These are phyloP conservation scores for Croton laevigatus DNA, from an alignment of 441 rosid species.

Conservation along the genomic window DNA sequence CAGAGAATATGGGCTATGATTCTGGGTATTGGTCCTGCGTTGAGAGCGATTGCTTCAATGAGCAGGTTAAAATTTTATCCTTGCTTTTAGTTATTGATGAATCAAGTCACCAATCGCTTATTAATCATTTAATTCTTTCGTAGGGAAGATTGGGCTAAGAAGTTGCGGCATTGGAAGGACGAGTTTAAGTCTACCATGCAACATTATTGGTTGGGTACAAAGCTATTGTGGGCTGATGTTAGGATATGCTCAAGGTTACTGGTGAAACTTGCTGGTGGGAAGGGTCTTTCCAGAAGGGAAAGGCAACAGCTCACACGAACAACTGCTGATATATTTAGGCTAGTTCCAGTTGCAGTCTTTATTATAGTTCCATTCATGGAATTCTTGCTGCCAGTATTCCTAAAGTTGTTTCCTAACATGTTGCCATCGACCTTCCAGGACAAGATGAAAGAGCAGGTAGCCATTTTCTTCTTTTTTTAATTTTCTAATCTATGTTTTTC, in stretches of 20 bases:
- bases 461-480: slow-evolving; percentile 6
- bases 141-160: slow-evolving; percentile 36
- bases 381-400: slow-evolving; percentile 76
- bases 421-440: slow-evolving; percentile 97
- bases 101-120: slow-evolving; percentile 22
- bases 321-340: slow-evolving; percentile 88
- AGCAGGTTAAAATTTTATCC: slow-evolving; percentile 60
- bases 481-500: slow-evolving; percentile 4
- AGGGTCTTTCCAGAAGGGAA: slow-evolving; percentile 87
- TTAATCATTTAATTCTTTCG: slow-evolving; percentile 20
- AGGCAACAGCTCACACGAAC: slow-evolving; percentile 86
- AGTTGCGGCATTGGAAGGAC: slow-evolving; percentile 36
- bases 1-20: slow-evolving; percentile 58
- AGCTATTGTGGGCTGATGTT: slow-evolving; percentile 87
- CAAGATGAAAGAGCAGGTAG: slow-evolving; percentile 98
- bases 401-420: slow-evolving; percentile 92
- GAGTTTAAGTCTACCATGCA: slow-evolving; percentile 44
- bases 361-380: slow-evolving; percentile 91
- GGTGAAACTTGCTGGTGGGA: slow-evolving; percentile 77
- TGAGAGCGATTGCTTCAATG: slow-evolving; percentile 92
- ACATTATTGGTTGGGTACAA: slow-evolving; percentile 92
- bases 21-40: slow-evolving; percentile 90
- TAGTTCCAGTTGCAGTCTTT: slow-evolving; percentile 93
- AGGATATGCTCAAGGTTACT: slow-evolving; percentile 84
- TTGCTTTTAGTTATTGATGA: slow-evolving; percentile 17